Evolutionary conservation across 2,329 filamentous ascomycete genomes (phyloP), one percentile per base, ranked within the genome.

Genomic region (Hirsutella minnesotensis): DNA sequence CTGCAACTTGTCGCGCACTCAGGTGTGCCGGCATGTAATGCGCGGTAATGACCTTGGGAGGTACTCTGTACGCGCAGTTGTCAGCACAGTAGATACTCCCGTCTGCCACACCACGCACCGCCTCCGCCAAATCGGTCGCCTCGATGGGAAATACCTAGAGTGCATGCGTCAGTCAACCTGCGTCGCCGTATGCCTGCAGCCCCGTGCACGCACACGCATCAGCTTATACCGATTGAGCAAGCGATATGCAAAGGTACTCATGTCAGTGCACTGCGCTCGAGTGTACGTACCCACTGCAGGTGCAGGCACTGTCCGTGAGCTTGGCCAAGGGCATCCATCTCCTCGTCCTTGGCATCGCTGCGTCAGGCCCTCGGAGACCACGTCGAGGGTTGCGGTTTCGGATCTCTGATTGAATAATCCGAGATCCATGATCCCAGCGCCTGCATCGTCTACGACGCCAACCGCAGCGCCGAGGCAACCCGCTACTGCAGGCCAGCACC

Each of bases 341-440:
- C 24, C 7, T 27, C 24, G 12, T 12, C 24, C 24, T 27, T 27
- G 24, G 24, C 24, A 12, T 27, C 24, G 24, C 24, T 27, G 24
- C 24, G 24, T 27, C 24, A 27, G 24, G 24, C 24, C 7, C 7
- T 27, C 7, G 24, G 7, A 12, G 36, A 13, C 38, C 13, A 37
- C 35, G 18, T 31, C 18, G 22, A 33, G 20, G 46, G 15, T 46
- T 31, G 33, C 42, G 45, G 46, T 51, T 46, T 49, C 39, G 47
- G 47, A 51, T 51, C 45, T 50, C 45, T 52, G 51, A 55, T 54
- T 55, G 54, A 55, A 49, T 45, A 46, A 46, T 44, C 35, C 43
- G 44, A 51, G 47, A 55, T 49, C 50, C 52, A 49, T 53, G 48
- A 55, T 56, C 53, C 54, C 44, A 41, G 54, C 39, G 45, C 46